A percentile compares a stretch with the other conserved stretches of the same genome.
Conservation (phyloP, 192 early-diverging fungal species). For the Gamsiella multidivaricata region DNA sequence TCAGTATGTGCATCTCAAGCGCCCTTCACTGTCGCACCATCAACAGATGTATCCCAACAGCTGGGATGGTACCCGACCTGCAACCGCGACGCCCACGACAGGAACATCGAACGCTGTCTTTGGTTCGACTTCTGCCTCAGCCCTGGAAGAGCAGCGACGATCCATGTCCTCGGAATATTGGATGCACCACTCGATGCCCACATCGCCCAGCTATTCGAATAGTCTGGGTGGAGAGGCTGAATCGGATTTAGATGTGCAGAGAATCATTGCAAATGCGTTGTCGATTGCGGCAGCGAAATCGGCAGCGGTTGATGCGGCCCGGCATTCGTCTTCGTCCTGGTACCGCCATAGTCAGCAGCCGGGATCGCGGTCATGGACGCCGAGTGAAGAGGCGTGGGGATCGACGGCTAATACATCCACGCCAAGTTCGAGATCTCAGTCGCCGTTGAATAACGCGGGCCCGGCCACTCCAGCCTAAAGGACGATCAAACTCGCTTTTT, state of each 20-base stretch:
- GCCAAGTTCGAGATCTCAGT: conserved; percentile 2
- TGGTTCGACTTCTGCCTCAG: too few species aligned
- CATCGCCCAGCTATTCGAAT: not conserved
- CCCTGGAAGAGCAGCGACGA: too few species aligned
- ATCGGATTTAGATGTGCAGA: conserved; percentile 8
- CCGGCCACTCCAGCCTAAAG: not conserved
- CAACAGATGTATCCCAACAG: not conserved
- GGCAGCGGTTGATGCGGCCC: conserved; percentile 25
- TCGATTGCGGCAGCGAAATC: conserved; percentile 27
- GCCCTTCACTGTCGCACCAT: conserved; percentile 1
- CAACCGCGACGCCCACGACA: not conserved
- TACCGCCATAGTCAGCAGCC: not conserved
- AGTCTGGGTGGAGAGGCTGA: not conserved
- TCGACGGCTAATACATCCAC: not conserved
- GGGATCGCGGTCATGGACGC: not conserved
- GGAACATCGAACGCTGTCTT: too few species aligned
- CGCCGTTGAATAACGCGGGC: not conserved
- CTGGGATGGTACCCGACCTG: conserved; percentile 1
- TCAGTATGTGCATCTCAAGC: not conserved
- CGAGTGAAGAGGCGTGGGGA: not conserved
- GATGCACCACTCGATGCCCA: not conserved
- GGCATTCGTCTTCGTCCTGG: conserved; percentile 13
- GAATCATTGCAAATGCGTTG: conserved; percentile 32
- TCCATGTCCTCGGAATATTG: conserved; percentile 27
- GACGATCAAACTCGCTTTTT: not conserved